phyloP scores from a whole-genome alignment of 495 filamentous ascomycete species.

The Thermochaetoides thermophila region DNA sequence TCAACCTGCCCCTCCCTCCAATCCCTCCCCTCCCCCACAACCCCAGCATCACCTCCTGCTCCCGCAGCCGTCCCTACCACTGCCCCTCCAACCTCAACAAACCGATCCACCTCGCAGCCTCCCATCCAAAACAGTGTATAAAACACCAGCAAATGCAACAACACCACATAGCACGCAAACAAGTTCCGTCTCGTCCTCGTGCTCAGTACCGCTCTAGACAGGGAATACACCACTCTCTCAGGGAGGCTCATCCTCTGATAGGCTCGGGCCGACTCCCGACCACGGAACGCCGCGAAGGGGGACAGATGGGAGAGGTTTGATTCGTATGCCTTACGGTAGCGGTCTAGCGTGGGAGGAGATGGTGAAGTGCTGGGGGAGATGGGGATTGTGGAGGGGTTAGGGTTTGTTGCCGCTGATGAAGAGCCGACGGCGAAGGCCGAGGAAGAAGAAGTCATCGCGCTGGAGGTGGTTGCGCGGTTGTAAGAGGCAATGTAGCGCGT shows the following conservation, averaged over 20 bases:
- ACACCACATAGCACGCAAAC: conserved; percentile 88
- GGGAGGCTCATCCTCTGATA: conserved; percentile 88
- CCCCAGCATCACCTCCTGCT: conserved; percentile 9
- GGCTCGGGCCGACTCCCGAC: conserved; percentile 80
- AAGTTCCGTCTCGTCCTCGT: conserved; percentile 82
- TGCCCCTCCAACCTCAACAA: conserved; percentile 11
- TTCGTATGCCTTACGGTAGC: conserved; percentile 89
- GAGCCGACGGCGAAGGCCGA: conserved; percentile 57
- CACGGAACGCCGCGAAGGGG: conserved; percentile 87
- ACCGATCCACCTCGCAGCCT: conserved; percentile 28
- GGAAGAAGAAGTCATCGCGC: conserved; percentile 48
- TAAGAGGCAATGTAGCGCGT: conserved; percentile 92
- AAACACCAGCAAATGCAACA: conserved; percentile 76
- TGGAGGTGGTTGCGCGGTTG: conserved; percentile 51
- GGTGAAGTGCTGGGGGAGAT: conserved; percentile 15
- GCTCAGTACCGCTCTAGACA: conserved; percentile 81
- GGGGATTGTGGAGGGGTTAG: conserved; percentile 54
- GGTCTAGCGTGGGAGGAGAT: conserved; percentile 42
- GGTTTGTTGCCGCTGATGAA: conserved; percentile 51
- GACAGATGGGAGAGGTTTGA: conserved; percentile 86
- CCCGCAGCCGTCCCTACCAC: conserved; percentile 12
- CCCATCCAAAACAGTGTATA: conserved; percentile 75
- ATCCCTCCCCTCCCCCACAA: conserved; percentile 6
- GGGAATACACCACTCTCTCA: conserved; percentile 77
- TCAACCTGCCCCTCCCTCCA: conserved; percentile 10